A percentile compares a stretch with the other conserved stretches of the same genome.
Conservation (phyloP, 1,284 basidiomycete genomes). For the Pascua guehoae region DNA sequence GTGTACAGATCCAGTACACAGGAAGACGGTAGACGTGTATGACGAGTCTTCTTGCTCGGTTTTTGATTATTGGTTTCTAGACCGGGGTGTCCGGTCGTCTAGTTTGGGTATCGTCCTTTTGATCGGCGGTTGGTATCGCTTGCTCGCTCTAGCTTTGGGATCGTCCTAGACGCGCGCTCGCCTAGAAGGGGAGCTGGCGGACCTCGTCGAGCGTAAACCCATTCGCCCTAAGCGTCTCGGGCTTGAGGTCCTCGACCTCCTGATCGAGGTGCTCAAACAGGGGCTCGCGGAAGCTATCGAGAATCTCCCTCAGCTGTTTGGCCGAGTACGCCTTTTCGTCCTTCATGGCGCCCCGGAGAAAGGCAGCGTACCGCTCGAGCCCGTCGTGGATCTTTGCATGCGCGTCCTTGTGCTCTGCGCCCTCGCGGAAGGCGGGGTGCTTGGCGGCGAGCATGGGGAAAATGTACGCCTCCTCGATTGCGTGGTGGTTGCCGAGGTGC, state of each 20-base stretch:
- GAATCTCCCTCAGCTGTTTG: constrained; percentile 56
- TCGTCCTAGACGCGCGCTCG: background rate
- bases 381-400: constrained; percentile 66
- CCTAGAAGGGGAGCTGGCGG: constrained; percentile 53
- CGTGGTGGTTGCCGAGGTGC: constrained; percentile 64
- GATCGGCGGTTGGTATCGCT: background rate
- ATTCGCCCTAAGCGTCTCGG: constrained; percentile 61
- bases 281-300: constrained; percentile 62
- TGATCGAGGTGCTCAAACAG: constrained; percentile 65
- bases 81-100: background rate
- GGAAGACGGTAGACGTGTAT: background rate
- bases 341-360: constrained; percentile 54
- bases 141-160: background rate
- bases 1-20: background rate
- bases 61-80: background rate
- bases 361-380: constrained; percentile 55
- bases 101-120: background rate
- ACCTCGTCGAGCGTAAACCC: constrained; percentile 61
- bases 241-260: constrained; percentile 63
- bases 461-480: constrained; percentile 57
- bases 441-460: constrained; percentile 62
- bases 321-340: constrained; percentile 59
- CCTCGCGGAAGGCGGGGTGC: constrained; percentile 59
- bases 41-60: background rate
- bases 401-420: constrained; percentile 56